These are phyloP conservation scores for Suillus luteus DNA, from an alignment of 768 basidiomycete species.

Conservation along the genomic window DNA sequence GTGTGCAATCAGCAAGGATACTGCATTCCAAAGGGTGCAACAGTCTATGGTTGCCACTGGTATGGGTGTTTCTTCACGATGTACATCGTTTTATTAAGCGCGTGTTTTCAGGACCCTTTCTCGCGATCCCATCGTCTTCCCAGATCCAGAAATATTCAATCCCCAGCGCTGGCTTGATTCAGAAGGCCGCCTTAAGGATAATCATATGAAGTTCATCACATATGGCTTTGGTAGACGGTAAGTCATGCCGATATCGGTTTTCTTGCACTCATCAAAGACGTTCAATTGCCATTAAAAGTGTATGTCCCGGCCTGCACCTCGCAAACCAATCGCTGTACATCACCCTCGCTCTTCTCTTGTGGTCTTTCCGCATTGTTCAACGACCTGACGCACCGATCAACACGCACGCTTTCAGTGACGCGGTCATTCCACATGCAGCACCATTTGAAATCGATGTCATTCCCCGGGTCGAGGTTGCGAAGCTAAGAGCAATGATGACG, in stretches of 20 bases:
- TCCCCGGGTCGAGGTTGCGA: not conserved
- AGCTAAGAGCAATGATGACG: not conserved
- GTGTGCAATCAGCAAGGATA: constrained; percentile 31
- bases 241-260: not conserved
- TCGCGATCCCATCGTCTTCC: constrained; percentile 51
- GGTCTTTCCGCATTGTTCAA: constrained; percentile 55
- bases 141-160: constrained; percentile 53
- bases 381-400: constrained; percentile 56
- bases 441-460: constrained; percentile 1
- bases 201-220: constrained; percentile 42
- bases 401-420: constrained; percentile 56
- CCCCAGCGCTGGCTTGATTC: constrained; percentile 55
- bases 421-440: constrained; percentile 55
- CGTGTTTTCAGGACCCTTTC: constrained; percentile 44
- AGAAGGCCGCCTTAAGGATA: constrained; percentile 46
- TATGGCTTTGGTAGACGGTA: constrained; percentile 56
- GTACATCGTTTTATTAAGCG: not conserved
- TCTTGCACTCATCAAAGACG: not conserved
- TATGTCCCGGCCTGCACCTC: constrained; percentile 31
- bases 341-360: constrained; percentile 58
- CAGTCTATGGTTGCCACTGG: constrained; percentile 37
- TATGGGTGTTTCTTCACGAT: constrained; percentile 1
- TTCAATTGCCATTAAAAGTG: not conserved
- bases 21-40: constrained; percentile 36
- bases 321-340: constrained; percentile 51